A percentile compares a stretch with the other conserved stretches of the same genome.
These are phyloP conservation scores for Chaetoscypha palmicola DNA, from an alignment of 2,329 filamentous ascomycete genomes.

Conservation along the genomic window DNA sequence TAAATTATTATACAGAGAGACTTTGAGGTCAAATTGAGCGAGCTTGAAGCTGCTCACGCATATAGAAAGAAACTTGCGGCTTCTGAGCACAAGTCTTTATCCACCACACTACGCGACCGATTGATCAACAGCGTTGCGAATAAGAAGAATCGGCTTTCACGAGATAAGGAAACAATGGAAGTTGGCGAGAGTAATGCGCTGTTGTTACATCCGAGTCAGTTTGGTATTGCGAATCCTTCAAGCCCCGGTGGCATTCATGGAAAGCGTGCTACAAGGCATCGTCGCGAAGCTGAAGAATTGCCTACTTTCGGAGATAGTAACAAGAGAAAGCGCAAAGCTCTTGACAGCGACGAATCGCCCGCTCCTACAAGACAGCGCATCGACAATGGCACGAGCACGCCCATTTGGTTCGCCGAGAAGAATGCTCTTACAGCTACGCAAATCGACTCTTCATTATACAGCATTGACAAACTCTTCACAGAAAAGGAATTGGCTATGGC, in stretches of 20 bases:
- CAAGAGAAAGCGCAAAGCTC: constrained; percentile 55
- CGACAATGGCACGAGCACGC: constrained; percentile 51
- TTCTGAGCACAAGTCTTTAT: constrained; percentile 53
- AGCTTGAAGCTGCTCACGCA: constrained; percentile 51
- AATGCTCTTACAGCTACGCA: constrained; percentile 43
- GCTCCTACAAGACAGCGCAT: constrained; percentile 47
- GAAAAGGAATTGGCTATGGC: constrained; percentile 62
- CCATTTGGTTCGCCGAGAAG: constrained; percentile 56
- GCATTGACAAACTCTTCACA: constrained; percentile 63
- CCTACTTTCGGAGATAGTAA: constrained; percentile 48
- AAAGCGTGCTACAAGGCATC: constrained; percentile 56
- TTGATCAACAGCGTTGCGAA: constrained; percentile 58
- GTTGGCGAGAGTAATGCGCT: constrained; percentile 60
- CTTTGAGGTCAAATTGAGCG: constrained; percentile 53
- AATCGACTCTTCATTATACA: constrained; percentile 51
- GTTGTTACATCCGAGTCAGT: constrained; percentile 61
- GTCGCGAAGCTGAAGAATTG: constrained; percentile 52
- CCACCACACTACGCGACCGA: constrained; percentile 57
- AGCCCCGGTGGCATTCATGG: constrained; percentile 57
- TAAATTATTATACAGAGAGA: constrained; percentile 43
- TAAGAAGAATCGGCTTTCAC: constrained; percentile 57
- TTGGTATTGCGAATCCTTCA: constrained; percentile 56
- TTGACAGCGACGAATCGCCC: constrained; percentile 58
- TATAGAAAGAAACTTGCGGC: constrained; percentile 58
- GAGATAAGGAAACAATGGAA: constrained; percentile 62